Conservation (phyloP, 1,284 basidiomycete genomes). For the Leccinum subrobustum region DNA sequence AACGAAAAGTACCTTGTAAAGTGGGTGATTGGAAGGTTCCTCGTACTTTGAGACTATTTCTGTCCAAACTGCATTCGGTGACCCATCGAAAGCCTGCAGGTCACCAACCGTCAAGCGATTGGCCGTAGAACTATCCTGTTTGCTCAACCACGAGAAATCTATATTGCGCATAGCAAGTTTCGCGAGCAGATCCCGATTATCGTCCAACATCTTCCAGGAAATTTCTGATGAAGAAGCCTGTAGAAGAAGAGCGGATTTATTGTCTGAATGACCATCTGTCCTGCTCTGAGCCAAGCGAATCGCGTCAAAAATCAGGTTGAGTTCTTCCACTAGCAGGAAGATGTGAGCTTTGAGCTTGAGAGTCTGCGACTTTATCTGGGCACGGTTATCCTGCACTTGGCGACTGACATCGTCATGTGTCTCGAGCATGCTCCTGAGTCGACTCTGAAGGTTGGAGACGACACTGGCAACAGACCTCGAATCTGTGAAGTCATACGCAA, state of each 20-base stretch:
- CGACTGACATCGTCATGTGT: slow-evolving; percentile 53
- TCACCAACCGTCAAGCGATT: slow-evolving; percentile 80
- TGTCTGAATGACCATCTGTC: slow-evolving; percentile 67
- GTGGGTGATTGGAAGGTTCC: slow-evolving; percentile 64
- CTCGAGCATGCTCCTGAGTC: slow-evolving; percentile 69
- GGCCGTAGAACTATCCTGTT: slow-evolving; percentile 86
- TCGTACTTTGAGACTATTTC: slow-evolving; percentile 84
- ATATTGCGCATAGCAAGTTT: slow-evolving; percentile 84
- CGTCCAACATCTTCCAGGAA: slow-evolving; percentile 92
- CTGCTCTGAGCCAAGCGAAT: slow-evolving; percentile 82
- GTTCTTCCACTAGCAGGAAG: slow-evolving; percentile 74
- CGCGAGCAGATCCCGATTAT: slow-evolving; percentile 71
- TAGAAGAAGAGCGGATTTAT: slow-evolving; percentile 81
- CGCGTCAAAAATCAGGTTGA: slow-evolving; percentile 87
- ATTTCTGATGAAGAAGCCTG: slow-evolving; percentile 86
- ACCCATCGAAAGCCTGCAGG: slow-evolving; percentile 86
- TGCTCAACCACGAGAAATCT: slow-evolving; percentile 83
- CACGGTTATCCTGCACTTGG: slow-evolving; percentile 39
- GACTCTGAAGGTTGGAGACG: slow-evolving; percentile 73
- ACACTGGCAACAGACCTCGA: slow-evolving; percentile 65
- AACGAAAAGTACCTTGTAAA: slow-evolving; percentile 54
- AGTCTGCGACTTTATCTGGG: slow-evolving; percentile 53
- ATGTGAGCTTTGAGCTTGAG: slow-evolving; percentile 78
- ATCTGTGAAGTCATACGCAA: slow-evolving; percentile 91
- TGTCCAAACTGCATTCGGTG: slow-evolving; percentile 80